These are phyloP conservation scores for Candida sanyaensis DNA, from an alignment of 1,139 yeast genomes.

Conservation along the genomic window DNA sequence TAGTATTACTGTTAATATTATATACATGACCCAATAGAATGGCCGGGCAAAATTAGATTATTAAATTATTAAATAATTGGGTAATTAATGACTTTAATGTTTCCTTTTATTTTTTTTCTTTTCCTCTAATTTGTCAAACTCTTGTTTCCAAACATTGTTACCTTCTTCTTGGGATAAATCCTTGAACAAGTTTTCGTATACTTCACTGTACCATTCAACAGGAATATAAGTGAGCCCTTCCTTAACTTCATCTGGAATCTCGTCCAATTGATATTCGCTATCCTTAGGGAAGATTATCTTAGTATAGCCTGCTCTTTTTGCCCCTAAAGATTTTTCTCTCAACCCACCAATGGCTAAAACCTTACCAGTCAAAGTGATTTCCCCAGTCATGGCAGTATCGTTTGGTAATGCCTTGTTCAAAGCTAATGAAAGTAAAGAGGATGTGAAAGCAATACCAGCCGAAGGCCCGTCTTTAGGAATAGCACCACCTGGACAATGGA, in stretches of 20 bases:
- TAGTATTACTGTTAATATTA: neutral
- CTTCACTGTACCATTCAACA: constrained; percentile 91
- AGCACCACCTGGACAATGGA: constrained; percentile 98
- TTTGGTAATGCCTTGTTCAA: constrained; percentile 72
- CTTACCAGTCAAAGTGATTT: constrained; percentile 88
- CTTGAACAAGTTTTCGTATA: constrained; percentile 71
- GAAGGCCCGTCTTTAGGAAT: constrained; percentile 98
- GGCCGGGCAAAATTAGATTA: neutral
- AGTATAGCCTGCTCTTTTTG: constrained; percentile 90
- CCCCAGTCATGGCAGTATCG: constrained; percentile 95
- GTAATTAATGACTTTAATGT: neutral
- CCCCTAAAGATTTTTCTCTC: constrained; percentile 93
- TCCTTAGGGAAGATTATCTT: constrained; percentile 93
- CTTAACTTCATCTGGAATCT: constrained; percentile 85
- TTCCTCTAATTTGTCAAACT: constrained; percentile 43
- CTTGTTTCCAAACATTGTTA: constrained; percentile 62
- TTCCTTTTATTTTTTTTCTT: constrained; percentile 31
- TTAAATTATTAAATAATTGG: too few relatives aligned
- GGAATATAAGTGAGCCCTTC: constrained; percentile 85
- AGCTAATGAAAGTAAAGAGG: constrained; percentile 85
- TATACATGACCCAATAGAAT: neutral
- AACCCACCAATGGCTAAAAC: constrained; percentile 93
- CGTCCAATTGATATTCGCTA: constrained; percentile 90
- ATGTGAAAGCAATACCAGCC: constrained; percentile 94
- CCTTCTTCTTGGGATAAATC: constrained; percentile 56